phyloP scores from a whole-genome alignment of 352 stramenopile species.

The Hyaloperonospora arabidopsidis region DNA sequence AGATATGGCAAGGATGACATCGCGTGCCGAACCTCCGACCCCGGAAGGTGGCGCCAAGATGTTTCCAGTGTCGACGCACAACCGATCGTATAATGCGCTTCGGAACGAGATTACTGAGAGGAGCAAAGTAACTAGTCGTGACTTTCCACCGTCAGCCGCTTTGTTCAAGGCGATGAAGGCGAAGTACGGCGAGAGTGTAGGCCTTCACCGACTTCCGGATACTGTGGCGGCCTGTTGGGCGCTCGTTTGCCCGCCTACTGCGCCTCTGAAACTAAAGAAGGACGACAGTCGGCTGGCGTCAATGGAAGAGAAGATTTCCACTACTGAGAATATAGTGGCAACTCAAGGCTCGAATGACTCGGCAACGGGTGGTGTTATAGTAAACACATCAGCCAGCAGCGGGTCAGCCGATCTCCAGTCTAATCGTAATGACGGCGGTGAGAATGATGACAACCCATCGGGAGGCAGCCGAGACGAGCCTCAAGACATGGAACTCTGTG shows the following conservation, averaged over 20 bases:
- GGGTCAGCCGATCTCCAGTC: slow-evolving; percentile 1
- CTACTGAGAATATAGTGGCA: slow-evolving; percentile 4
- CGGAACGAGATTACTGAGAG: slow-evolving; percentile 73
- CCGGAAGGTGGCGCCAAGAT: slow-evolving; percentile 67
- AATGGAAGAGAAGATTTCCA: slow-evolving; percentile 9
- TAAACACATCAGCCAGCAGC: slow-evolving; percentile 7
- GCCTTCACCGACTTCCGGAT: slow-evolving; percentile 60
- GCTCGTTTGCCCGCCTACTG: slow-evolving; percentile 55
- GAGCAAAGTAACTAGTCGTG: slow-evolving; percentile 72
- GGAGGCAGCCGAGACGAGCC: slow-evolving; percentile 8
- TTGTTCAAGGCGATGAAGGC: slow-evolving; percentile 81
- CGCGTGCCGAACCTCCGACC: slow-evolving; percentile 41
- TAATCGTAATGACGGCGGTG: not conserved
- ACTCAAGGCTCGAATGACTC: slow-evolving; percentile 1
- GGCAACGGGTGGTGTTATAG: not conserved
- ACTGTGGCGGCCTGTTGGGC: slow-evolving; percentile 71
- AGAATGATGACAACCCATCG: not conserved
- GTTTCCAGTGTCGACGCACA: slow-evolving; percentile 60
- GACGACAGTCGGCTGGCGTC: slow-evolving; percentile 4
- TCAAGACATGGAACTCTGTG: slow-evolving; percentile 8
- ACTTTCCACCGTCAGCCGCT: slow-evolving; percentile 76
- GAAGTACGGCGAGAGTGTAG: slow-evolving; percentile 75
- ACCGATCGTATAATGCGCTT: slow-evolving; percentile 42
- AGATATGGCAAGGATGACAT: slow-evolving; percentile 57
- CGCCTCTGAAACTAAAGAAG: slow-evolving; percentile 58